phyloP scores from a whole-genome alignment of 805 yeast species.

The Monosporozyma yasuniensis region DNA sequence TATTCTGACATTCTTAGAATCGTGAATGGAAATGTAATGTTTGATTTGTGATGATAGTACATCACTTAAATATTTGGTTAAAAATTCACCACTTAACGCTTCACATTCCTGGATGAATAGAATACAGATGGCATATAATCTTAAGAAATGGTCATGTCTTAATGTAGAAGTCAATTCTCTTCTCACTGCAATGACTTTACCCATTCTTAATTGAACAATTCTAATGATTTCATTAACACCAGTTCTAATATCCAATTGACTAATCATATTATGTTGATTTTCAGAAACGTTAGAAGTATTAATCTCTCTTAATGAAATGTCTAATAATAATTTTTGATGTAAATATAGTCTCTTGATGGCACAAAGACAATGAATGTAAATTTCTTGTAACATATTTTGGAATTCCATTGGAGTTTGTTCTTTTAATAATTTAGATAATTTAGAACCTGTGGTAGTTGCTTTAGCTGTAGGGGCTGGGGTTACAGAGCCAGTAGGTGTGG shows the following conservation, averaged over 20 bases:
- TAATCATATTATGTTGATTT: slow-evolving; percentile 32
- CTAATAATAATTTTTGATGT: slow-evolving; percentile 74
- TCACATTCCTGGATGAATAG: slow-evolving; percentile 79
- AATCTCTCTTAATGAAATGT: slow-evolving; percentile 48
- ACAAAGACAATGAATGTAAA: slow-evolving; percentile 58
- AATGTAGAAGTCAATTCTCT: slow-evolving; percentile 57
- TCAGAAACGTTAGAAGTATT: slow-evolving; percentile 18
- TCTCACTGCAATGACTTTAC: slow-evolving; percentile 69
- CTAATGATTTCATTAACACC: slow-evolving; percentile 62
- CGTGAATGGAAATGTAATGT: slow-evolving; percentile 48
- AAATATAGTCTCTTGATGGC: slow-evolving; percentile 62
- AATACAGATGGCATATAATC: slow-evolving; percentile 56
- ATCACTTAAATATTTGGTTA: slow-evolving; percentile 53
- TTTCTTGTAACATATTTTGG: slow-evolving; percentile 54
- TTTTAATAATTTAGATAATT: slow-evolving; percentile 43
- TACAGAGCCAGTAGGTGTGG: neutral
- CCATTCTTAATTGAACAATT: slow-evolving; percentile 64
- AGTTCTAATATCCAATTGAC: slow-evolving; percentile 56
- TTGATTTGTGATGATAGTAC: slow-evolving; percentile 58
- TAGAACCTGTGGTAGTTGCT: slow-evolving; percentile 27
- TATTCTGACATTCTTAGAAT: slow-evolving; percentile 39
- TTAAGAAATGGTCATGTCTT: slow-evolving; percentile 51
- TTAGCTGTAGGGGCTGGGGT: neutral
- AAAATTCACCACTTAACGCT: slow-evolving; percentile 58
- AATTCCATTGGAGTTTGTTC: slow-evolving; percentile 67